These are phyloP conservation scores for Quercus agrifolia DNA, from an alignment of 306 rosid species.

Conservation along the genomic window DNA sequence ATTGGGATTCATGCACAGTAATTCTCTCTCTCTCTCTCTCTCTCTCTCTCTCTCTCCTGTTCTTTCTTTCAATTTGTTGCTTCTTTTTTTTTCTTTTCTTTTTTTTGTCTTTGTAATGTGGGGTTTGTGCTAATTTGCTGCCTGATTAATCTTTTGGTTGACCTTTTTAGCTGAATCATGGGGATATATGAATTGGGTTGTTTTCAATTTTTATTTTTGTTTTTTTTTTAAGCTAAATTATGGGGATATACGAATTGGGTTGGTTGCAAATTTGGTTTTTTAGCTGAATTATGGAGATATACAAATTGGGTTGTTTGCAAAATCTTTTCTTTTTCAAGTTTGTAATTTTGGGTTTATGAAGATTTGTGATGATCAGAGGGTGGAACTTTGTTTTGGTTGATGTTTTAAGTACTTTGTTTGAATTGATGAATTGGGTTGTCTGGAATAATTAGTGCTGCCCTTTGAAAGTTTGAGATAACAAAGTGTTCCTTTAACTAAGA, in stretches of 20 bases:
- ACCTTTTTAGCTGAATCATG: not conserved
- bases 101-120: not conserved
- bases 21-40: not conserved
- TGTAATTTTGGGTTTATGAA: not conserved
- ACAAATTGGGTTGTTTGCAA: constrained; percentile 9
- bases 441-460: not conserved
- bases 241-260: constrained; percentile 4
- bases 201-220: not conserved
- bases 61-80: not conserved
- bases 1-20: constrained; percentile 17
- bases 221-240: not conserved
- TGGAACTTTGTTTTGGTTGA: not conserved
- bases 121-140: constrained; percentile 2
- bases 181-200: constrained; percentile 13
- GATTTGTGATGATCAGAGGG: not conserved
- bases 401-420: not conserved
- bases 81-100: not conserved
- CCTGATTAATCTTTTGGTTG: not conserved
- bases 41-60: not conserved
- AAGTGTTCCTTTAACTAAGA: not conserved
- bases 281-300: not conserved
- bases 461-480: not conserved
- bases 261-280: not conserved
- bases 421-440: not conserved
- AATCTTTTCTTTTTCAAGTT: not conserved